phyloP scores from a whole-genome alignment of 1,139 yeast species.

The Suhomyces panamericanus region DNA sequence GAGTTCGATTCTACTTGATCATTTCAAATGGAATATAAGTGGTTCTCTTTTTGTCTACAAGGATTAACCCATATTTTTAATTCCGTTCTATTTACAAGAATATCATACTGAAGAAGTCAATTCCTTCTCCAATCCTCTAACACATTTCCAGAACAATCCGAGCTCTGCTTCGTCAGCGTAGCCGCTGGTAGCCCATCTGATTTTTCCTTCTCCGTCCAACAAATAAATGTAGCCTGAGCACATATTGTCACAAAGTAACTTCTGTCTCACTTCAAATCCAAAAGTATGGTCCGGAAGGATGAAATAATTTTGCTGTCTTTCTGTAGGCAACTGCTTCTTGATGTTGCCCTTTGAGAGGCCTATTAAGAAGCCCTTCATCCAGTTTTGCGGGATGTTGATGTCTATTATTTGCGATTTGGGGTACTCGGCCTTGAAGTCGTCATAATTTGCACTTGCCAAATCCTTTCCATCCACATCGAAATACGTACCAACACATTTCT shows the following conservation, averaged over 20 bases:
- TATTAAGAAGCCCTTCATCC: conserved; percentile 64
- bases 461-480: conserved; percentile 45
- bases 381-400: conserved; percentile 69
- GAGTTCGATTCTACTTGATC: no score
- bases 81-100: conserved; percentile 3
- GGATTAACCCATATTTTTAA: not conserved
- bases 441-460: conserved; percentile 35
- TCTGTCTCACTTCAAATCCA: conserved; percentile 57
- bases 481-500: conserved; percentile 62
- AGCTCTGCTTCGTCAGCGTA: conserved; percentile 65
- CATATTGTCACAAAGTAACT: conserved; percentile 67
- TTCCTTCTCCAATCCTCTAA: conserved; percentile 50
- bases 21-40: no score
- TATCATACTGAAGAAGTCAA: conserved; percentile 7
- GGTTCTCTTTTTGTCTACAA: not conserved
- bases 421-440: conserved; percentile 31
- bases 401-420: conserved; percentile 72
- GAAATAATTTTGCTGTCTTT: conserved; percentile 61
- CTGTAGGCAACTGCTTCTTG: conserved; percentile 43
- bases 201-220: conserved; percentile 68
- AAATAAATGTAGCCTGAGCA: conserved; percentile 84
- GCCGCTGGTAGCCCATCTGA: conserved; percentile 94
- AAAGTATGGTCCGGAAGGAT: conserved; percentile 63
- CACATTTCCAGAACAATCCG: conserved; percentile 65
- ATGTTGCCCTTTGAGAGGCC: conserved; percentile 51